phyloP scores from a whole-genome alignment of 352 stramenopile species.

The Phytophthora pseudosyringae region DNA sequence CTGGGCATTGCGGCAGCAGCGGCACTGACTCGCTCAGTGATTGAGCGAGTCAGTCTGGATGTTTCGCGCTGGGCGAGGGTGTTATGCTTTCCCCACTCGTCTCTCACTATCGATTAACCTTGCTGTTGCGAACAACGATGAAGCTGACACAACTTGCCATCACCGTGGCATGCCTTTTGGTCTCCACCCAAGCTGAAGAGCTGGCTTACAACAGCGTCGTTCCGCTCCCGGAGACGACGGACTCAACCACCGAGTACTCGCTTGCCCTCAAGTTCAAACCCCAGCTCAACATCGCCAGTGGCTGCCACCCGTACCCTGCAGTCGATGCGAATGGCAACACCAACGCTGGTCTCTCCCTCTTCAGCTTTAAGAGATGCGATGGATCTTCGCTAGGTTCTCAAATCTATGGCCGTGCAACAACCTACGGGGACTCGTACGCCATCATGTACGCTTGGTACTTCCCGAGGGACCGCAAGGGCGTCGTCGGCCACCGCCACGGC shows the following conservation, averaged over 20 bases:
- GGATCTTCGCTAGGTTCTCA: constrained; percentile 18
- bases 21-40: too few relatives aligned
- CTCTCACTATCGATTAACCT: too few relatives aligned
- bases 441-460: constrained; percentile 35
- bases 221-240: constrained; percentile 13
- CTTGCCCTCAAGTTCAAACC: constrained; percentile 27
- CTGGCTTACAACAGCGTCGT: constrained; percentile 23
- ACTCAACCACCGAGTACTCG: constrained; percentile 10
- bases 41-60: too few relatives aligned
- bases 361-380: constrained; percentile 13
- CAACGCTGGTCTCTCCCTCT: constrained; percentile 15
- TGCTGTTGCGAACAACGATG: not conserved
- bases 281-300: constrained; percentile 26
- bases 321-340: constrained; percentile 21
- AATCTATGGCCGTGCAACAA: constrained; percentile 19
- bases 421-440: constrained; percentile 21
- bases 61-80: too few relatives aligned
- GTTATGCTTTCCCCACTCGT: too few relatives aligned
- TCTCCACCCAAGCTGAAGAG: constrained; percentile 2
- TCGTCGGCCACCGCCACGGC: constrained; percentile 12
- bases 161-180: constrained; percentile 1
- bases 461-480: constrained; percentile 19
- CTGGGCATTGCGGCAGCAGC: too few relatives aligned
- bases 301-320: constrained; percentile 25
- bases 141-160: not conserved